Base-by-base conservation (phyloP, 257 asterid genomes). In the Penstemon davidsonii region DNA sequence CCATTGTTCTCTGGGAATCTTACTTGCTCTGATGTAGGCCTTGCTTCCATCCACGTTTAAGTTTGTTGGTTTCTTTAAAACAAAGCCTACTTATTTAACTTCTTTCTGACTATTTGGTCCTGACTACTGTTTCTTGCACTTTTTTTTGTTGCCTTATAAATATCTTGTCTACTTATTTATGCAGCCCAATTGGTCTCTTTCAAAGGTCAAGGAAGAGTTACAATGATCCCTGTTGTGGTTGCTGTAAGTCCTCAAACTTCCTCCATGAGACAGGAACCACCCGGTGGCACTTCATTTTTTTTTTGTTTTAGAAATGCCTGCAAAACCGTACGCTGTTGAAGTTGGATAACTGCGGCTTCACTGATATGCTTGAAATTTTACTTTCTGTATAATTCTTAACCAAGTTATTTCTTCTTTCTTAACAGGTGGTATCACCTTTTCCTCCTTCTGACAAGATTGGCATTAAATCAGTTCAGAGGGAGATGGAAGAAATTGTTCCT, bases 381-480 rank as follows among this genome's bases (percentile, higher is more conserved):
- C 12, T 66, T 73, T 51, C 33, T 3, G 43, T 3, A 4, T 15
- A 8, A 52, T 41, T 36, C 18, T 55, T 58, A 18, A 15, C 43
- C 39, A 13, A 47, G 46, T 70, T 51, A 60, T 76, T 6, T 60
- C 25, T 44, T 50, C 50, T 77, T 36, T n/a, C 68, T 59, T 53
- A 66, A 64, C 83, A 94, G 99, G 94, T 88, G 59, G 87, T 75
- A 46, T 88, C 99, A 62, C 97, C 99, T n/a, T 88, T 94, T 74
- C 96, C 99, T 18, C 99, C 99, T 25, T 94, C 99, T 8, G 99
- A 94, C 74, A 90, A 94, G 78, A 91, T 94, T 74, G 99, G 99
- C 51, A 84, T 94, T 59, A 89, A 88, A 73, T 94, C 99, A 57
- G 96, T 94, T 62, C 99, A 94, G 79, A 87, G 99, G 74, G 97